Base-by-base conservation (phyloP, 371 early-diverging fungal genomes). In the Coemansia sp. region DNA sequence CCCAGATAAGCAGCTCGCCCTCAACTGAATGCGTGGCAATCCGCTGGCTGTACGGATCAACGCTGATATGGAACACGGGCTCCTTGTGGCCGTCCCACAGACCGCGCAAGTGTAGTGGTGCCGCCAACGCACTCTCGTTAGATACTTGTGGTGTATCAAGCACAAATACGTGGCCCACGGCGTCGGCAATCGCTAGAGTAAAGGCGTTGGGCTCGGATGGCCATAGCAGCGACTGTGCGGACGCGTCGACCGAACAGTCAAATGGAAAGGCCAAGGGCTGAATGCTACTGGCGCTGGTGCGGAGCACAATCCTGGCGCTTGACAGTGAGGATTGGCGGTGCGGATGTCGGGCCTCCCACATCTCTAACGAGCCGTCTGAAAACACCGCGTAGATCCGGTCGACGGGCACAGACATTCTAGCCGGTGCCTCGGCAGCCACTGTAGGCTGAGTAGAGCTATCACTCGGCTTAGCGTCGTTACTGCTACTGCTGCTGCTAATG, bases 81-180 rank as follows among this genome's bases (percentile, higher is more conserved):
- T 67, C 67, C 51, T 51, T 76, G 59, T 76, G 76, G 1, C 76
- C 76, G 16, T 76, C 76, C 72, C 75, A 76, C 42, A 74, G 63
- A 16, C 41, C 38, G 40, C 20, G 54, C 39, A 74, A 42, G 7
- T 35, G 10, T 4, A 72, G 53, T 5, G 59, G 2, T 11, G 45
- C 8, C 35, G 42, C 11, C 10, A 50, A 9, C 3, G 31, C 14
- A 43, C 7, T 35, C 10, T 34, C 13, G 13, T 5, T 20, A 11
- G 11, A 42, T 32, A 31, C 39, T 35, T 32, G 40, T 13, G 26
- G 55, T 47, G 58, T 14, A 50, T 49, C 51, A 34, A 71, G 42
- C 20, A 71, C 16, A 38, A 65, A 72, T 6, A 74, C 43, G 30
- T 74, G 75, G 2, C 75, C 75, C n/a, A 72, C 62, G 2, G 50